Evolutionary conservation across 148 eudicot species (phyloP), one percentile per base, ranked within the genome.

Genomic region (Amaranthus palmeri): DNA sequence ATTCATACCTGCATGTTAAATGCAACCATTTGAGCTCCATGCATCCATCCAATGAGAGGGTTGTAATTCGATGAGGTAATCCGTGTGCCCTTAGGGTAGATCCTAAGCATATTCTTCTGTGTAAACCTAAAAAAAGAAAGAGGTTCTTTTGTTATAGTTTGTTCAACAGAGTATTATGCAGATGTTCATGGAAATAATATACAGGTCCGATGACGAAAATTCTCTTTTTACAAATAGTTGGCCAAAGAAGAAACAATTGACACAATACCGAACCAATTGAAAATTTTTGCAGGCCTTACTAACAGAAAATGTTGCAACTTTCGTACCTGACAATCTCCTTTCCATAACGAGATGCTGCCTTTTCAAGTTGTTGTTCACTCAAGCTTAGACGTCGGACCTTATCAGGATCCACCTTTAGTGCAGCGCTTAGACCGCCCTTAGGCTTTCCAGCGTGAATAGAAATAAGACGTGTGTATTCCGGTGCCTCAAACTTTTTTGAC

Each of bases 1-100:
- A 12, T 4, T 52, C 9, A 56, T 52, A 88, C 97, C 91, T 91
- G 97, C 97, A 92, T 92, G 79, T 89, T 89, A 71, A 89, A 87
- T 65, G 96, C 96, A 73, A 92, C 97, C 97, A 92, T 92, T 74
- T 92, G 97, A 81, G 96, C 92, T 68, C 97, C 97, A 76, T 92
- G 96, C 80, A 76, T 85, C 97, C 97, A 92, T 69, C 85, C 96
- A 76, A 85, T 80, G 18, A 88, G 79, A 13, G 97, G 97, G 57
- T 89, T 83, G 74, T 87, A 92, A 72, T 92, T 92, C 17, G 97
- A 92, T 36, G 97, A 92, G 85, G 84, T 81, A 44, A 92, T 72
- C 47, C 97, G 86, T 65, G 84, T 85, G 18, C 92, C 96, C 78
- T 92, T 92, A 1, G 97, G 97, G 74, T 92, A 92, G 53, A 92